Base-by-base conservation (phyloP, 805 yeast genomes). In the Teunomyces pallodes region DNA sequence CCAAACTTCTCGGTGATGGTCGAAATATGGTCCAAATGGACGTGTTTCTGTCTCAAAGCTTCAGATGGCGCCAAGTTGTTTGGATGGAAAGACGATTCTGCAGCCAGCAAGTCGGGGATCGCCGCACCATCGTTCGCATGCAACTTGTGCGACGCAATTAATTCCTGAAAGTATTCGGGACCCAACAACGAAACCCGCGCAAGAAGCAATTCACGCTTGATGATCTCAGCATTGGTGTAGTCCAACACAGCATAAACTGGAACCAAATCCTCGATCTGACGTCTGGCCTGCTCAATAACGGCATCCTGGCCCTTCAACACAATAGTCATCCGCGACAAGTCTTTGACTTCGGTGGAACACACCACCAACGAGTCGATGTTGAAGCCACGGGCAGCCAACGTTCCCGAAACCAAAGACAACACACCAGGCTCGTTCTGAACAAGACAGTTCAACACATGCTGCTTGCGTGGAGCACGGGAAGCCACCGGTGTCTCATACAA, bases 361-460 rank as follows among this genome's bases (percentile, higher is more conserved):
- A 94, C 99, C 50, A 94, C 97, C 54, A 94, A 79, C 9, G 98
- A 92, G 69, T 94, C 99, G 62, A 94, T 94, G 75, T 94, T 94
- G 82, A 94, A 94, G 13, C 99, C 99, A 68, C 99, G 81, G 35
- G 97, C 98, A 33, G 99, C 99, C 57, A 94, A 79, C 46, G 96
- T 90, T 47, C 97, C 97, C 5, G 97, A 87, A 38, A 94, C 88
- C 47, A 92, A 82, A 31, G 96, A 86, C 60, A 94, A 76, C 41
- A 94, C 99, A 78, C 99, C 99, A 6, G 99, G 98, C 72, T 94
- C 99, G 69, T 94, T 92, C 72, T 94, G 98, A 13, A 94, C 99
- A 64, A 94, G 79, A 74, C 99, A 94, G 79, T 92, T 94, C 66
- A 94, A 78, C 40, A 94, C 95, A 60, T 94, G 99, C 61, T 87